Percentiles rank a stretch among this genome's conserved stretches.
phyloP scores from a whole-genome alignment of 2,329 filamentous ascomycete genomes.

The Scolecobasidium constrictum region DNA sequence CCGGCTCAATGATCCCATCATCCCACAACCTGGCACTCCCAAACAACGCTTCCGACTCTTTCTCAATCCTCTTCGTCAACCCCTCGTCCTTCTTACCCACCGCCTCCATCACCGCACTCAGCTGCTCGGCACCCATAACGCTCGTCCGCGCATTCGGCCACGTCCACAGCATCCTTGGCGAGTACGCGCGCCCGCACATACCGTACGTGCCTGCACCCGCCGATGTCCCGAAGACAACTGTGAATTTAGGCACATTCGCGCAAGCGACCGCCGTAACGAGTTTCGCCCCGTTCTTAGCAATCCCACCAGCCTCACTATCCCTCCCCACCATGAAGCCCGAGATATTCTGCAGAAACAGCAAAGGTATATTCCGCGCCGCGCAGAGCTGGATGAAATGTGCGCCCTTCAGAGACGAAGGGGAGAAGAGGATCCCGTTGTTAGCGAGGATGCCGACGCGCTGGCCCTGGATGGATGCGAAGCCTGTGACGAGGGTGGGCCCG shows the following conservation, averaged over 20 bases:
- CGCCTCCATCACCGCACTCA: conserved; percentile 87
- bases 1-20: conserved; percentile 39
- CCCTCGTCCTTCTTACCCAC: conserved; percentile 79
- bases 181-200: conserved; percentile 92
- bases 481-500: conserved; percentile 79
- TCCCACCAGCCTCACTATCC: conserved; percentile 85
- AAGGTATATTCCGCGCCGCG: conserved; percentile 75
- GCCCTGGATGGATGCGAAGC: conserved; percentile 82
- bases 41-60: conserved; percentile 80
- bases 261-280: conserved; percentile 91
- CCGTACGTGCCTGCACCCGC: conserved; percentile 96
- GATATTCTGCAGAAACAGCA: conserved; percentile 95
- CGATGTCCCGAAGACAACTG: conserved; percentile 85
- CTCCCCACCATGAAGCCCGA: conserved; percentile 96
- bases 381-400: conserved; percentile 97
- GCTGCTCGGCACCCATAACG: conserved; percentile 92
- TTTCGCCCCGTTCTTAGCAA: conserved; percentile 96
- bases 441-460: conserved; percentile 87
- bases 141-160: conserved; percentile 96
- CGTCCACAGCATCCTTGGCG: conserved; percentile 85
- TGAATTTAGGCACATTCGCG: conserved; percentile 92
- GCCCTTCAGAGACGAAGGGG: conserved; percentile 78
- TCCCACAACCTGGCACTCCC: conserved; percentile 85
- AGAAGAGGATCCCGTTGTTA: conserved; percentile 93
- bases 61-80: conserved; percentile 74